Evolutionary conservation across 1,139 yeast genomes (phyloP), one percentile per base, ranked within the genome.

Genomic region (Protomyces inouyei): DNA sequence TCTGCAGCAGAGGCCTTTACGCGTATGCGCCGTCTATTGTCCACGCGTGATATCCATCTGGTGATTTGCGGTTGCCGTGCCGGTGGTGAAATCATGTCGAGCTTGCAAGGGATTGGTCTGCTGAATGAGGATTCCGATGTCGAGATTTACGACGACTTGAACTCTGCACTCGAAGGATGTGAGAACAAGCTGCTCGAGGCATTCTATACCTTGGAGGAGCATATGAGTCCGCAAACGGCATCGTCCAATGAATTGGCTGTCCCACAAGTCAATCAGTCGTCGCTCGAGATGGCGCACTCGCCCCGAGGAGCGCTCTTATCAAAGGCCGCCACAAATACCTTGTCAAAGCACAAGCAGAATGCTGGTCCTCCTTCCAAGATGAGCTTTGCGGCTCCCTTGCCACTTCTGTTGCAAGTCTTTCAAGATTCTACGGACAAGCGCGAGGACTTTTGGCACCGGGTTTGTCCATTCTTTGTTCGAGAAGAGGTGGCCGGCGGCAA

Each of bases 1-100:
- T 88, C 96, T 48, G 98, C 98, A 0, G 96, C 97, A 5, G 98
- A 93, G 75, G 97, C 98, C 0, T 89, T 93, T 74, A 85, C 92
- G 70, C 80, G 97, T 70, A 87, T 95, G 68, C 85, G 89, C 73
- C 86, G 95, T 68, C 81, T 90, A 70, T 78, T 91, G 23, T 84
- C 83, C 67, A 86, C 87, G 28, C 86, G 84, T 69, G 80, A 80
- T 63, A 87, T 95, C 25, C 87, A 83, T 69, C 77, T 93, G 73
- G 82, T 92, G 35, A 81, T 93, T 53, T 86, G 96, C 0, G 88
- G 97, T 1, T 92, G 92, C 21, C 84, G 84, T 53, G 84, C 84
- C 57, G 86, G 85, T 57, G 80, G 80, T 48, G 81, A 82, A 40
- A 85, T 86, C 38, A 82, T 85, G 61, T 77, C 80, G 67, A 85